Percentiles rank a stretch among this genome's conserved stretches.
phyloP scores from a whole-genome alignment of 805 yeast genomes.

The Metschnikowia lachancei region DNA sequence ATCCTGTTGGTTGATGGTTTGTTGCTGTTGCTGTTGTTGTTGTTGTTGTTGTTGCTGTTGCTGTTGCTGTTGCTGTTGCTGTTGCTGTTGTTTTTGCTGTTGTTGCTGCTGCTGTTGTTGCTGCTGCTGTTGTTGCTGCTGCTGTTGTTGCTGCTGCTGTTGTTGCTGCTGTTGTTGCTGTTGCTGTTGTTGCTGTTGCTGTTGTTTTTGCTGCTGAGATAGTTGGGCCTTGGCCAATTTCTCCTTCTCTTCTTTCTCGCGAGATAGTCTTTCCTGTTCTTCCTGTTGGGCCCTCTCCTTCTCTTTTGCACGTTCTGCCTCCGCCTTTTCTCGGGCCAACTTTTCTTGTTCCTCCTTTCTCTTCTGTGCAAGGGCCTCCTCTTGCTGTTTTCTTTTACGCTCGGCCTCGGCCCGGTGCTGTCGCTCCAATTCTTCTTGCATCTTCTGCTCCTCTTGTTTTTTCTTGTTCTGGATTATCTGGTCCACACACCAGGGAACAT shows the following conservation, averaged over 20 bases:
- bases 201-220: no score
- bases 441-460: conserved; percentile 39
- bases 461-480: conserved; percentile 42
- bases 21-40: not conserved
- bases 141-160: no score
- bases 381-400: conserved; percentile 22
- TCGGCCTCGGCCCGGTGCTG: conserved; percentile 33
- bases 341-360: conserved; percentile 24
- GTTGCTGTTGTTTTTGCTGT: no score
- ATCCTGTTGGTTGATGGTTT: conserved; percentile 10
- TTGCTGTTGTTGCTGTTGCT: no score
- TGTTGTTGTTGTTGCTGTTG: no score
- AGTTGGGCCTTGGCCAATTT: conserved; percentile 13
- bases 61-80: no score
- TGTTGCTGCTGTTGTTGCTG: no score
- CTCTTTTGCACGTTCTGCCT: conserved; percentile 18
- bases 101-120: no score
- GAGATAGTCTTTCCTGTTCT: conserved; percentile 15
- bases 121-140: no score
- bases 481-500: conserved; percentile 44
- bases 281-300: conserved; percentile 11
- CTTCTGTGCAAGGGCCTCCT: conserved; percentile 15
- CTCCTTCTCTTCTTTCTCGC: conserved; percentile 14
- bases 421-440: conserved; percentile 35
- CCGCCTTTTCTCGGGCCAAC: conserved; percentile 18